phyloP scores from a whole-genome alignment of 306 rosid genomes.

The Pyrus communis region DNA sequence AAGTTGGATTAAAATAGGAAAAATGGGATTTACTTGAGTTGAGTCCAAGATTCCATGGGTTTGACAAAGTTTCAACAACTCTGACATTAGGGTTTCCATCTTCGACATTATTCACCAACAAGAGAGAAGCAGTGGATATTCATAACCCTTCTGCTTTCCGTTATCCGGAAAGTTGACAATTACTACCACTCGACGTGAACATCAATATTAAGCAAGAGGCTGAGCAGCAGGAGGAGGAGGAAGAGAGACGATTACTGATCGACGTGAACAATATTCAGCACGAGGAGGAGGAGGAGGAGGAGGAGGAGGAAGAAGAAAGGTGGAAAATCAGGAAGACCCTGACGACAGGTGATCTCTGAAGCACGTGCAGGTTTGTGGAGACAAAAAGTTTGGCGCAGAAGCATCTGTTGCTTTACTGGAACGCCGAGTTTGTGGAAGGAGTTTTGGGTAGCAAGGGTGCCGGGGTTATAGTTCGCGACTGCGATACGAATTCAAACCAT shows the following conservation, averaged over 20 bases:
- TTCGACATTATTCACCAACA: background rate
- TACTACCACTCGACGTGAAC: no score
- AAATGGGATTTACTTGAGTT: no score
- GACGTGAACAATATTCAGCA: no score
- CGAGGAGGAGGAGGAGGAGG: no score
- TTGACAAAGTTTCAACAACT: background rate
- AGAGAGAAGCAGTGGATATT: background rate
- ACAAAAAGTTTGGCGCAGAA: background rate
- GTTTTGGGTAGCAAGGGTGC: background rate
- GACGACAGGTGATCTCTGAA: background rate
- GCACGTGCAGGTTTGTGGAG: background rate
- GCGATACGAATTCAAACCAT: background rate
- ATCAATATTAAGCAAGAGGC: no score
- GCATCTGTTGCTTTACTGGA: background rate
- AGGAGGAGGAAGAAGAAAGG: no score
- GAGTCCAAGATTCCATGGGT: slow-evolving; percentile 44
- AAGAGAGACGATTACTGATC: no score
- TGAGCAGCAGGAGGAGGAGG: no score
- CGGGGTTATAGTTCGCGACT: background rate
- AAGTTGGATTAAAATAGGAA: no score
- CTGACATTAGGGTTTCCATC: background rate
- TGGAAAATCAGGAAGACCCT: slow-evolving; percentile 1
- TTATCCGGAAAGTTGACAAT: no score
- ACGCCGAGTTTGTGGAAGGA: background rate
- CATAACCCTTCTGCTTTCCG: background rate